Evolutionary conservation across 2,329 filamentous ascomycete species (phyloP), one percentile per base, ranked within the genome.

Genomic region (Claviceps sp.): DNA sequence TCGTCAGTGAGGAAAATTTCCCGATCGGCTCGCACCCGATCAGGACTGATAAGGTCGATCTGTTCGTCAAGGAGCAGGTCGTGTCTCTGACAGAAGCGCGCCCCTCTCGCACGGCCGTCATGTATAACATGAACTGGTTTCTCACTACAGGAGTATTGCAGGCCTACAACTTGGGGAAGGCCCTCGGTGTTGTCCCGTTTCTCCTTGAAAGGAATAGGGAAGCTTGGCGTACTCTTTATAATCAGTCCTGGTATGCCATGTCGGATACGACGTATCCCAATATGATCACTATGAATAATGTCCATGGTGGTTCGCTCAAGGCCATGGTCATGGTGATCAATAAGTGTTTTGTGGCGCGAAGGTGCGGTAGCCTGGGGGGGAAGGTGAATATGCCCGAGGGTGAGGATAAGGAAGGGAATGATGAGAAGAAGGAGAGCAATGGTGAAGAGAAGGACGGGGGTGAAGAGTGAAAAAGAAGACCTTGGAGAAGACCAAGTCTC

Each of bases 261-360:
- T 59, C 54, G 1, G 57, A 55, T 40, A 9, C 54, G 9, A 47
- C 49, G 9, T 67, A 66, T 46, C 65, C 66, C 8, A 67, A 65
- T 52, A 67, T 65, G 65, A 51, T 68, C 37, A 56, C 60, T 20
- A 54, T 65, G 46, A 64, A 67, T 40, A 54, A 53, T 14, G 56
- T 67, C 16, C 57, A 62, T 5, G 57, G 56, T 1, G 55, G 54
- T 20, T 58, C 58, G 55, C 54, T 57, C 24, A 63, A 60, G 57
- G 51, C 50, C 18, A 52, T 65, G 26, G 59, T 52, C 24, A 60
- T 63, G 55, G 55, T 56, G 7, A 55, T 67, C 52, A 68, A 67
- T 38, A 55, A 59, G 38, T 68, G 66, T 48, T 49, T 67, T 2
- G 63, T 56, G 3, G 60, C 58, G 6, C 54, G 58, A 47, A 52